These are phyloP conservation scores for Hypomyces rosellus DNA, from an alignment of 2,329 filamentous ascomycete genomes.

Conservation along the genomic window DNA sequence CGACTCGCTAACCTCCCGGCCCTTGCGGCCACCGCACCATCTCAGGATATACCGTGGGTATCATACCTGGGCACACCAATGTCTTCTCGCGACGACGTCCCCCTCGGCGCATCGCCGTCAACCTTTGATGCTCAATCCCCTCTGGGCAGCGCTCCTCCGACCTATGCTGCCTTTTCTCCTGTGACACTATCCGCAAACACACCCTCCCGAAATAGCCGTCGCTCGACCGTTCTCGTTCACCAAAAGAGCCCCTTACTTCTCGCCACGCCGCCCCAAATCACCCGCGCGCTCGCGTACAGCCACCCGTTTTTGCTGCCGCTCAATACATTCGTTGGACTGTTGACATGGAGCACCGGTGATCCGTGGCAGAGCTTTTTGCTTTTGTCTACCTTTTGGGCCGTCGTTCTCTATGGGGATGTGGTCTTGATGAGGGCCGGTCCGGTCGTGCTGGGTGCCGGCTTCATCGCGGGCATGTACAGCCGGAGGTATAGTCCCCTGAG, in stretches of 20 bases:
- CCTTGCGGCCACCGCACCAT: conserved; percentile 5
- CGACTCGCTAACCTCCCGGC: conserved; percentile 17
- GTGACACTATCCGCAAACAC: conserved; percentile 65
- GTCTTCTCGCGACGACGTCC: conserved; percentile 33
- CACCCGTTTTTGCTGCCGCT: conserved; percentile 88
- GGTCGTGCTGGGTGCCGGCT: conserved; percentile 66
- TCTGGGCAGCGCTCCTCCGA: conserved; percentile 50
- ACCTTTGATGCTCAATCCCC: conserved; percentile 25
- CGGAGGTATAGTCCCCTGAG: conserved; percentile 84
- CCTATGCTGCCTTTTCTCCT: conserved; percentile 85
- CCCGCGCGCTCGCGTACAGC: conserved; percentile 87
- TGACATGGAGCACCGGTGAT: conserved; percentile 92
- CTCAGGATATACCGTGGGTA: conserved; percentile 44
- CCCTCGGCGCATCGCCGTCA: conserved; percentile 28
- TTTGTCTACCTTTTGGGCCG: conserved; percentile 77
- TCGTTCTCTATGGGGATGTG: conserved; percentile 77
- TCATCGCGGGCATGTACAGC: conserved; percentile 91
- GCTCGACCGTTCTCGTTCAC: conserved; percentile 89
- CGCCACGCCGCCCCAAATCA: conserved; percentile 91
- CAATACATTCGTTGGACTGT: conserved; percentile 74
- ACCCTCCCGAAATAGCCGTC: conserved; percentile 56
- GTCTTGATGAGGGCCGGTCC: conserved; percentile 79
- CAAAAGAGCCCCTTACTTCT: conserved; percentile 92
- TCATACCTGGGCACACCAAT: conserved; percentile 36
- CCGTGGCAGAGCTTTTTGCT: conserved; percentile 96